A percentile compares a stretch with the other conserved stretches of the same genome.
These are phyloP conservation scores for Neurospora tetraspora DNA, from an alignment of 495 filamentous ascomycete genomes.

Conservation along the genomic window DNA sequence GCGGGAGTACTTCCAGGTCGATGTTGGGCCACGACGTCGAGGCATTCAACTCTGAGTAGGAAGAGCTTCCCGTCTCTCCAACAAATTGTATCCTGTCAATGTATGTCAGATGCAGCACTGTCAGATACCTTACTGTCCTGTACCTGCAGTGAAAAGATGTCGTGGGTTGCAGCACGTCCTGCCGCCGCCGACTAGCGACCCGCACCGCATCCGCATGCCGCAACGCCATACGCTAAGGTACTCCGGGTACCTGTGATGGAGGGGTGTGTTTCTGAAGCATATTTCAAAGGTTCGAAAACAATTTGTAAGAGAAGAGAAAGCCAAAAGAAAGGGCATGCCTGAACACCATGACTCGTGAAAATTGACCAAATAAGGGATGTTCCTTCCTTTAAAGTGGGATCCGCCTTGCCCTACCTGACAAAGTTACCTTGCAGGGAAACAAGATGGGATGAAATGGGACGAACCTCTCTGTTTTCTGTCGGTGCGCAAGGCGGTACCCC, in stretches of 20 bases:
- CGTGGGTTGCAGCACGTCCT: neutral
- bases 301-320: neutral
- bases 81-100: neutral
- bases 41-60: neutral
- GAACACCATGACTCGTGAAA: neutral
- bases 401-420: neutral
- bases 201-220: neutral
- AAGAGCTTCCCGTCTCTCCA: neutral
- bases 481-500: neutral
- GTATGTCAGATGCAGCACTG: neutral
- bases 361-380: neutral
- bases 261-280: neutral
- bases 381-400: neutral
- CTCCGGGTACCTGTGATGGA: no score
- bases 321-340: neutral
- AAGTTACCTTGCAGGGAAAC: neutral
- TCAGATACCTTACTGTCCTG: neutral
- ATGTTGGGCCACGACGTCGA: neutral
- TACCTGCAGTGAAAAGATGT: neutral
- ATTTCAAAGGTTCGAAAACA: neutral
- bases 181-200: neutral
- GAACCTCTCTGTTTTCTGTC: neutral
- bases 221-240: neutral
- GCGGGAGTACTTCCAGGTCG: neutral
- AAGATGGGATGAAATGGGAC: neutral